Evolutionary conservation across 108 stramenopile genomes (phyloP).

Genomic region (Epithemia pelagica): DNA sequence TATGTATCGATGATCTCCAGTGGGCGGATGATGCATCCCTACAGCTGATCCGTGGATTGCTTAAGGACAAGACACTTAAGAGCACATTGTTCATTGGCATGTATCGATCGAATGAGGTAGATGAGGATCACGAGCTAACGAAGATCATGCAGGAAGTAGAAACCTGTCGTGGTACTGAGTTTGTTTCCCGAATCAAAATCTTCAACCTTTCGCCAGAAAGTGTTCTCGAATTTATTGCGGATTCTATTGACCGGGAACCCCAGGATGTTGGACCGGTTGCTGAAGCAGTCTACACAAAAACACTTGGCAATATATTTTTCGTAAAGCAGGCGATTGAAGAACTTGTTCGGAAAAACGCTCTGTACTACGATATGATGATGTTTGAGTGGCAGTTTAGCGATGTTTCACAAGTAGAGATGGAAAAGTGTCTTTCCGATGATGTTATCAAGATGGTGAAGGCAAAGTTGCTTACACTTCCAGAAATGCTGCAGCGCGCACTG

Average conservation of each 20-base stretch:
- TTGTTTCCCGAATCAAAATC: background rate
- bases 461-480: conserved; percentile 10
- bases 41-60: conserved; percentile 12
- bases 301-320: conserved; percentile 14
- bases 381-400: conserved; percentile 23
- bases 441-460: conserved; percentile 22
- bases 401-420: conserved; percentile 18
- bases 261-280: conserved; percentile 14
- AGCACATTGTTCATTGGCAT: background rate
- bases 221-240: background rate
- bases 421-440: conserved; percentile 18
- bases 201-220: background rate
- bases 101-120: background rate
- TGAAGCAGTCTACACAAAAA: conserved; percentile 21
- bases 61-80: conserved; percentile 1
- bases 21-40: conserved; percentile 49
- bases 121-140: background rate
- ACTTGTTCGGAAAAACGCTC: conserved; percentile 22
- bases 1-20: conserved; percentile 59
- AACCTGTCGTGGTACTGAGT: background rate
- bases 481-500: conserved; percentile 9
- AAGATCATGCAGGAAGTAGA: background rate
- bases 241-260: conserved; percentile 5
- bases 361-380: conserved; percentile 24
- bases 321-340: conserved; percentile 32